Base-by-base conservation (phyloP, 352 stramenopile genomes). In the Aphanomyces invadans region DNA sequence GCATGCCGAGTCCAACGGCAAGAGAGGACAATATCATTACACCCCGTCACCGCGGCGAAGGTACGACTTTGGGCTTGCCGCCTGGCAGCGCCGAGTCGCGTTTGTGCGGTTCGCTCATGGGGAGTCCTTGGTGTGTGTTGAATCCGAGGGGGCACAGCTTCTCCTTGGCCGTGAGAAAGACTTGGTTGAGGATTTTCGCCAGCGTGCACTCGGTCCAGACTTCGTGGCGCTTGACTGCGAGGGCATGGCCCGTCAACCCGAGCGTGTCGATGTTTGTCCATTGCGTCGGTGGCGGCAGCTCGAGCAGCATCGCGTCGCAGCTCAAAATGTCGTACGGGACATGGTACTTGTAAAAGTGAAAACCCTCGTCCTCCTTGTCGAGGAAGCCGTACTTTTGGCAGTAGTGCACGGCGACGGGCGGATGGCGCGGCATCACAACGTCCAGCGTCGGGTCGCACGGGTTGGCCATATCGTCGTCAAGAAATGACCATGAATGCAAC, bases 301-400 rank as follows among this genome's bases (percentile, higher is more conserved):
- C 71, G 5, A 85, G 64, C 61, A 83, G 65, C 56, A 74, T 65
- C 17, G 74, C 73, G 26, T 77, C 72, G 69, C 77, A 85, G n/a
- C 73, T 65, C 4, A 73, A 66, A 25, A 85, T 52, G 39, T 76
- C 73, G 53, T 80, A 70, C 19, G 77, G 76, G n/a, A 85, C 38
- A 29, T 76, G 68, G 56, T 83, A 85, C 55, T 85, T 83, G 75
- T 82, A 85, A 68, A 77, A 83, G 44, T 80, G 72, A 53, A 78
- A 74, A 5, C 75, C 76, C 21, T 79, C 70, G 49, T 74, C 71
- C 12, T 78, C 62, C 12, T 70, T 71, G 56, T 78, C 65, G 19
- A 79, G 68, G 36, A 78, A 79, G 52, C 77, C 77, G 29, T 80
- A 83, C 53, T 78, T 73, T 62, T 79, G 78, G 49, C 73, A 85